These are phyloP conservation scores for Fraxinus americana DNA, from an alignment of 257 asterid species.

Conservation along the genomic window DNA sequence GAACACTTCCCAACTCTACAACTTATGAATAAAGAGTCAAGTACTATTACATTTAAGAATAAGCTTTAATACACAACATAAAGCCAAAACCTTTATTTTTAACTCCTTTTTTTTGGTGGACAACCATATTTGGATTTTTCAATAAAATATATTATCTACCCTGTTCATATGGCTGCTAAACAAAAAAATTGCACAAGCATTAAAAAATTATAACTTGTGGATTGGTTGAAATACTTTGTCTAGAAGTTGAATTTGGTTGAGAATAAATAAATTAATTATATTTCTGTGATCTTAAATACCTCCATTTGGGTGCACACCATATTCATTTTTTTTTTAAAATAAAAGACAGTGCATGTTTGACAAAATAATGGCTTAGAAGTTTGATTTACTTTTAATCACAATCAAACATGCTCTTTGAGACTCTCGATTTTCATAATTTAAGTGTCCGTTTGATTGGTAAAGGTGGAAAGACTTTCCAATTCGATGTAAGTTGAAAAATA, in stretches of 20 bases:
- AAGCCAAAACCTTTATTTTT: conserved; percentile 18
- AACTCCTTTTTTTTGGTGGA: conserved; percentile 7
- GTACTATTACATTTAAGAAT: neutral
- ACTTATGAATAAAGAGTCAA: conserved; percentile 11
- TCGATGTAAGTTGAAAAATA: too few relatives aligned
- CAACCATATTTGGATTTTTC: conserved; percentile 25
- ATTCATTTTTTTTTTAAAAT: too few relatives aligned
- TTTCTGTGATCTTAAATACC: neutral
- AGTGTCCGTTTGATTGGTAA: too few relatives aligned
- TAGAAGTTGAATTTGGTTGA: neutral
- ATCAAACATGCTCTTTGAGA: neutral
- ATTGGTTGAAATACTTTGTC: neutral
- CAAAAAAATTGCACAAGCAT: conserved; percentile 15
- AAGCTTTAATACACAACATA: neutral
- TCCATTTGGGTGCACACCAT: neutral
- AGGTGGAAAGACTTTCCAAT: too few relatives aligned
- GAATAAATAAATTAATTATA: neutral
- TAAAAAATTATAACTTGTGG: conserved; percentile 6
- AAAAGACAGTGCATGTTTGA: neutral
- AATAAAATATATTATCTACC: neutral
- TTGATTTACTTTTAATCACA: neutral
- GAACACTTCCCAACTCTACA: conserved; percentile 37
- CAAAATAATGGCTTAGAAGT: neutral
- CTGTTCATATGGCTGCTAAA: neutral
- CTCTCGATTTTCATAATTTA: too few relatives aligned